Evolutionary conservation across 2,329 filamentous ascomycete genomes (phyloP).

Genomic region (Cladophialophora immunda): DNA sequence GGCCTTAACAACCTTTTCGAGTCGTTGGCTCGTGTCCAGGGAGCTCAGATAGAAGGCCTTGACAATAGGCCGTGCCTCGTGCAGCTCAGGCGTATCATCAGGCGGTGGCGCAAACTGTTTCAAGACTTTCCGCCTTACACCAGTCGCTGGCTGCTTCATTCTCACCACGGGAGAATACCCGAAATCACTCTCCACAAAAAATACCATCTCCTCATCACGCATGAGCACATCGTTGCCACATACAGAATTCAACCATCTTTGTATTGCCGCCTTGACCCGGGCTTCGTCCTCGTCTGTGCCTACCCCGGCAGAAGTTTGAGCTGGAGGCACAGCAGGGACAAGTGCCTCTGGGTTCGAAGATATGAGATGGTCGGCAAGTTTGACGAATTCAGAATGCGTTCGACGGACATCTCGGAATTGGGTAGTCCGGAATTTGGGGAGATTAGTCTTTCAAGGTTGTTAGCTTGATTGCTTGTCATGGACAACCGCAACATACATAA

Average conservation of each 20-base stretch:
- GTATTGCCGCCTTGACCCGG: constrained; percentile 86
- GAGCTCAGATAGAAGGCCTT: constrained; percentile 95
- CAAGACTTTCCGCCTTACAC: constrained; percentile 90
- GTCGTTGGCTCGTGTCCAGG: constrained; percentile 97
- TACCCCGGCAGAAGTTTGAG: constrained; percentile 91
- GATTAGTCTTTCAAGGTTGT: constrained; percentile 76
- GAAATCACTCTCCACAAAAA: constrained; percentile 99
- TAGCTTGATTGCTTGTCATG: constrained; percentile 20
- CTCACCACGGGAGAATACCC: constrained; percentile 95
- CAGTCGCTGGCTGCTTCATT: constrained; percentile 95
- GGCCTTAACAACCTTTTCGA: constrained; percentile 92
- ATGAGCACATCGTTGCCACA: constrained; percentile 92
- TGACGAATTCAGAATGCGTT: constrained; percentile 93
- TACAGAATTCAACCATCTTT: constrained; percentile 94
- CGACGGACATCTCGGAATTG: constrained; percentile 97
- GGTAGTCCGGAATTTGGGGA: constrained; percentile 96
- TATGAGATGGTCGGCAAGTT: constrained; percentile 94
- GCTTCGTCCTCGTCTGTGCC: constrained; percentile 95
- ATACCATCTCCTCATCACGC: constrained; percentile 93
- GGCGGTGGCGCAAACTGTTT: constrained; percentile 98
- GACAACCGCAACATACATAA: constrained; percentile 70
- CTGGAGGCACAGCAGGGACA: constrained; percentile 92
- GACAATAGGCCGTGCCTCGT: constrained; percentile 86
- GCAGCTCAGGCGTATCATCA: constrained; percentile 94
- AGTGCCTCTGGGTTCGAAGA: constrained; percentile 97